Evolutionary conservation across 2,329 filamentous ascomycete genomes (phyloP).

Genomic region (Xenosphaeropsis pyriputrescens): DNA sequence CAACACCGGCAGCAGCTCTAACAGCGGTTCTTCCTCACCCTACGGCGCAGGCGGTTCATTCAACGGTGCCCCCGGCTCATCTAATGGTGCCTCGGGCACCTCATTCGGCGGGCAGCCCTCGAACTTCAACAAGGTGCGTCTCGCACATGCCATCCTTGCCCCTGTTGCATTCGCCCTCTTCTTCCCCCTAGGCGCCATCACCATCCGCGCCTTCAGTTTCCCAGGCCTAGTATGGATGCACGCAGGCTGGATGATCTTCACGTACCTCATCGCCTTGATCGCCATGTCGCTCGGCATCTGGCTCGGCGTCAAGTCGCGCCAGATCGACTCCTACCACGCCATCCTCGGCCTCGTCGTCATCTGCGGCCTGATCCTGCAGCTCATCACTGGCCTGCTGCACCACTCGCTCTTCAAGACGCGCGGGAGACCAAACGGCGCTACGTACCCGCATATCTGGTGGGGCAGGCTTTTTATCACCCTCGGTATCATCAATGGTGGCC

Average conservation of each 20-base stretch:
- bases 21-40: not conserved
- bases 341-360: conserved; percentile 44
- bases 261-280: conserved; percentile 41
- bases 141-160: conserved; percentile 42
- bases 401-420: conserved; percentile 31
- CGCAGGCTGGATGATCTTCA: conserved; percentile 36
- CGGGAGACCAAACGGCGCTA: conserved; percentile 33
- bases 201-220: conserved; percentile 44
- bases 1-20: not conserved
- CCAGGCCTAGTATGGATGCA: conserved; percentile 27
- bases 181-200: conserved; percentile 44
- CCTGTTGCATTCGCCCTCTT: conserved; percentile 39
- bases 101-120: not conserved
- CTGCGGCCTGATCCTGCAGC: conserved; percentile 45
- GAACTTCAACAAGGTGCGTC: conserved; percentile 3
- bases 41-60: not conserved
- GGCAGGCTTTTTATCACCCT: conserved; percentile 40
- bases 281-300: conserved; percentile 43
- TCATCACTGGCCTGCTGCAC: conserved; percentile 39
- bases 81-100: too few relatives aligned
- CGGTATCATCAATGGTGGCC: conserved; percentile 48
- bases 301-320: conserved; percentile 10
- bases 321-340: conserved; percentile 28
- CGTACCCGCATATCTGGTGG: conserved; percentile 43
- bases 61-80: not conserved